Evolutionary conservation across 106 monocot species (phyloP).

Genomic region (Dendrobium catenatum): DNA sequence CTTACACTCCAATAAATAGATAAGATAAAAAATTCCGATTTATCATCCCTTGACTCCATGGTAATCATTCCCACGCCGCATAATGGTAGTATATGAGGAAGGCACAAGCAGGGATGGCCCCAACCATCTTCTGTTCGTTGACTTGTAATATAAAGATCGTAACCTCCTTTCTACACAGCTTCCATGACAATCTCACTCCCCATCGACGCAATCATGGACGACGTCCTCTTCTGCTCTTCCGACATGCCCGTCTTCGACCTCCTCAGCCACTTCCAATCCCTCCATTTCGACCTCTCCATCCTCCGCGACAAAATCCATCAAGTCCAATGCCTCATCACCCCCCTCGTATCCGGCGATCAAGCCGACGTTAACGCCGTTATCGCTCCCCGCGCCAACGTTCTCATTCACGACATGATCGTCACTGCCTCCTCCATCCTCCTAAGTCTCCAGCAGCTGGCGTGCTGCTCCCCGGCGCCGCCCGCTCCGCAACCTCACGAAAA

Average conservation of each 20-base stretch:
- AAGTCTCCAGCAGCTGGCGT: constrained; percentile 33
- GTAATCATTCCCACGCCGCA: too few species aligned
- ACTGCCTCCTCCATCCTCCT: constrained; percentile 55
- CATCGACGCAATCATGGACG: background rate
- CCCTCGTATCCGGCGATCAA: constrained; percentile 5
- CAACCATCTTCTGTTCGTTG: background rate
- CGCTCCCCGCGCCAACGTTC: constrained; percentile 15
- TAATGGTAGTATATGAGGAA: background rate
- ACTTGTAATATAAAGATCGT: background rate
- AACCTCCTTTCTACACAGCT: background rate
- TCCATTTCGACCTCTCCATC: constrained; percentile 26
- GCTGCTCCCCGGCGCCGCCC: background rate
- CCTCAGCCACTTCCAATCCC: background rate
- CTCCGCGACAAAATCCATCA: constrained; percentile 45
- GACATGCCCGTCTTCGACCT: background rate
- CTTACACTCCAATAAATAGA: too few species aligned
- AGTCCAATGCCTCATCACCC: constrained; percentile 30
- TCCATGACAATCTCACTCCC: background rate
- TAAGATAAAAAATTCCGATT: too few species aligned
- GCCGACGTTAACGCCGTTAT: background rate
- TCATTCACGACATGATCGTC: constrained; percentile 45
- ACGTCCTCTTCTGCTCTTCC: background rate
- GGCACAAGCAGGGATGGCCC: constrained; percentile 5
- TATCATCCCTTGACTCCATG: background rate
- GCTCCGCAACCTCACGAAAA: background rate